Conservation (phyloP, 2,329 filamentous ascomycete genomes). For the Colletotrichum sp. region DNA sequence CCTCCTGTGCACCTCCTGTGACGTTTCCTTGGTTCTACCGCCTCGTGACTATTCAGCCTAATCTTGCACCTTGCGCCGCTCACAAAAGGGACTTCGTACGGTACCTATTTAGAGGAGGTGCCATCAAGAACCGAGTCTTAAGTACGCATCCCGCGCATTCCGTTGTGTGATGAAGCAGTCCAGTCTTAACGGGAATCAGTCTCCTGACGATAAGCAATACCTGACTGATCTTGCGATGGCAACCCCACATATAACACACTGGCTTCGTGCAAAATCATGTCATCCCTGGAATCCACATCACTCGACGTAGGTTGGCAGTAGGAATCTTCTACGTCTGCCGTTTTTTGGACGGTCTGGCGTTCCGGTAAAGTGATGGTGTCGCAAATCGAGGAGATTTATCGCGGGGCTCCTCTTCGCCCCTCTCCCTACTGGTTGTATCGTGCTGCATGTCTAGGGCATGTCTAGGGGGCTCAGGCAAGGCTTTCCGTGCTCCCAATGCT, state of each 20-base stretch:
- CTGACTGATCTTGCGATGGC: neutral
- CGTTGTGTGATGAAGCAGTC: neutral
- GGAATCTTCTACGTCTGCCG: neutral
- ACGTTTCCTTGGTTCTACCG: neutral
- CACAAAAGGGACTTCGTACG: neutral
- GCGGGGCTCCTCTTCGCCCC: neutral
- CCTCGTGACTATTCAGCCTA: neutral
- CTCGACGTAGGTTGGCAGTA: neutral
- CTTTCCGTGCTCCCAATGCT: no score
- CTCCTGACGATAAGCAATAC: rapidly evolving
- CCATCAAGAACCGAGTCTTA: neutral
- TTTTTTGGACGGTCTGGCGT: rapidly evolving
- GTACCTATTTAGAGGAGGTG: neutral
- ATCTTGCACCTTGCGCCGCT: neutral
- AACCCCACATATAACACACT: rapidly evolving
- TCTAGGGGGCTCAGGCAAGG: neutral
- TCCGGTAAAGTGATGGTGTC: rapidly evolving
- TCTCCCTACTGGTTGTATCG: neutral
- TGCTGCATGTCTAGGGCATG: neutral
- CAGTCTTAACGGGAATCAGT: neutral
- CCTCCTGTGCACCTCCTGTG: no score
- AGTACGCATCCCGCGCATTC: neutral
- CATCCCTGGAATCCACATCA: neutral
- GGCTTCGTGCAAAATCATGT: neutral
- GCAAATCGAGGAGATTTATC: neutral